Conservation (phyloP, 768 basidiomycete genomes). For the Kwoniella dendrophila region DNA sequence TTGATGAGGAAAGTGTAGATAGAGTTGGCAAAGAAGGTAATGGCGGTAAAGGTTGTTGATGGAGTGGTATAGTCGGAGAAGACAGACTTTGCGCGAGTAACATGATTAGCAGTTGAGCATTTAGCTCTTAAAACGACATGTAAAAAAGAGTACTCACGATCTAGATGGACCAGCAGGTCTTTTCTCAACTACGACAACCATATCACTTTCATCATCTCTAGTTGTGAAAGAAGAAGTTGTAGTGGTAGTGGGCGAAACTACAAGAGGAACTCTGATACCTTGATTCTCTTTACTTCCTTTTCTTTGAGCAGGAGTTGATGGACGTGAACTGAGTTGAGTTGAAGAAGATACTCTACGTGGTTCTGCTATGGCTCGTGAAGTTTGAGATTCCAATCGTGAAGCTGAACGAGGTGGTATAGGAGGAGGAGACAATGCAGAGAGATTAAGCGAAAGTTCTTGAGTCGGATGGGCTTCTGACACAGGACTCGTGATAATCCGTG, state of each 20-base stretch:
- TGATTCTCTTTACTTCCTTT: constrained; percentile 12
- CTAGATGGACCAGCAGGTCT: constrained; percentile 1
- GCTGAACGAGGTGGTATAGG: constrained; percentile 20
- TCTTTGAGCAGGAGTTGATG: constrained; percentile 5
- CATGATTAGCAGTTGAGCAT: neutral
- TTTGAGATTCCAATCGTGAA: neutral
- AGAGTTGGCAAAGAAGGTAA: constrained; percentile 5
- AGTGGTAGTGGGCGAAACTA: constrained; percentile 1
- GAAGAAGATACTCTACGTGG: neutral
- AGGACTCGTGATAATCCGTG: too few relatives aligned
- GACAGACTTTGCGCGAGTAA: constrained; percentile 3
- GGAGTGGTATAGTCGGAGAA: constrained; percentile 10
- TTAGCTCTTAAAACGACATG: neutral
- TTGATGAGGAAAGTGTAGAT: neutral
- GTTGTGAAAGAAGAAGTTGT: too few relatives aligned
- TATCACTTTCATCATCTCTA: constrained; percentile 5
- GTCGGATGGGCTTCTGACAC: neutral
- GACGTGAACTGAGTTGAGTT: neutral
- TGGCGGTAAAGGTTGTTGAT: constrained; percentile 16
- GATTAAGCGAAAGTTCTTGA: too few relatives aligned
- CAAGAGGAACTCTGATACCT: constrained; percentile 12
- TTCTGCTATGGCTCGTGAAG: neutral
- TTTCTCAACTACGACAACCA: constrained; percentile 9
- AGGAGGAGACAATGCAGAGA: neutral
- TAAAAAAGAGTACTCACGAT: neutral